Conservation (phyloP, 805 yeast species). For the Saccharomycopsis selenospora region DNA sequence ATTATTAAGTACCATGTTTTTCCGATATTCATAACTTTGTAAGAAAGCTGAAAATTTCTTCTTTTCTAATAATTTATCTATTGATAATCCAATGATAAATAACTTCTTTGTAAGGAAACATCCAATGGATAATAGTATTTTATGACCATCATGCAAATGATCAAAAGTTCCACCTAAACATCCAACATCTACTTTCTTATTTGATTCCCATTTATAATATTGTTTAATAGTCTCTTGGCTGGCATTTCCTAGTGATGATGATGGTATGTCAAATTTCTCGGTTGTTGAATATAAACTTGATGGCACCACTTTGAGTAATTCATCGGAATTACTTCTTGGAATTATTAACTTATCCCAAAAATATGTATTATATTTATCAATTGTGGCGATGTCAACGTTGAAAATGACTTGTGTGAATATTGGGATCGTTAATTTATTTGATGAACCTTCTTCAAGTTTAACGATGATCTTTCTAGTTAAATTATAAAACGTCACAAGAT, state of each 20-base stretch:
- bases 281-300: slow-evolving; percentile 3
- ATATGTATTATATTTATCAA: background rate
- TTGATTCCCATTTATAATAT: background rate
- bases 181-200: slow-evolving; percentile 24
- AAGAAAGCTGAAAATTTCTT: slow-evolving; percentile 65
- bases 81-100: slow-evolving; percentile 81
- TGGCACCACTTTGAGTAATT: background rate
- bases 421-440: slow-evolving; percentile 2
- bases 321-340: background rate
- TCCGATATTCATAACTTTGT: slow-evolving; percentile 51
- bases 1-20: slow-evolving; percentile 31
- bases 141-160: slow-evolving; percentile 93
- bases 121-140: slow-evolving; percentile 68
- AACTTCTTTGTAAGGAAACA: slow-evolving; percentile 47
- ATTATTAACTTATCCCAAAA: background rate
- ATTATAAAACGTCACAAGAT: slow-evolving; percentile 30
- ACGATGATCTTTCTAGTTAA: slow-evolving; percentile 24
- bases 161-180: slow-evolving; percentile 98
- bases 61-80: slow-evolving; percentile 59
- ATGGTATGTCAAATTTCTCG: background rate
- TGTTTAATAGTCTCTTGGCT: background rate
- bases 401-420: slow-evolving; percentile 21
- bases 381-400: slow-evolving; percentile 9
- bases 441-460: background rate
- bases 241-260: background rate